These are phyloP conservation scores for Lactifluus echinatus DNA, from an alignment of 768 basidiomycete species.

Conservation along the genomic window DNA sequence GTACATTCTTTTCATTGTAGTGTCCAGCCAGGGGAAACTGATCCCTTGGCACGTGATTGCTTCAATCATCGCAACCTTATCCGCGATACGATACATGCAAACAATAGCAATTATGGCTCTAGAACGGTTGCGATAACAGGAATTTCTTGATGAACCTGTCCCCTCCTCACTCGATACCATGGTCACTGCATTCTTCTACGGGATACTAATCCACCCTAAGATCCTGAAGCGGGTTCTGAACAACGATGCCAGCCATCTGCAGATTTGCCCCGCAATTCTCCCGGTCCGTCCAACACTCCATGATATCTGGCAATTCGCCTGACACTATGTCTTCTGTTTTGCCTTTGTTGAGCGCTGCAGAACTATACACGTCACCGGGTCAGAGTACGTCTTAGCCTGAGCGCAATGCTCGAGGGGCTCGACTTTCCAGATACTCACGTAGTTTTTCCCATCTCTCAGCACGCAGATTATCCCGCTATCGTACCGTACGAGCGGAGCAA, in stretches of 20 bases:
- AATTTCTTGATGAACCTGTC: too few relatives aligned
- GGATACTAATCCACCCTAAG: slow-evolving; percentile 82
- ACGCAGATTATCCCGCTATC: slow-evolving; percentile 78
- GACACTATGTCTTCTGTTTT: too few relatives aligned
- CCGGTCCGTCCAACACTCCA: slow-evolving; percentile 37
- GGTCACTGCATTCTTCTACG: slow-evolving; percentile 72
- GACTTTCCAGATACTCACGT: neutral
- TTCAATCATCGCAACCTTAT: too few relatives aligned
- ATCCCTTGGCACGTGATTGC: too few relatives aligned
- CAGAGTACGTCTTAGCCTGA: slow-evolving; percentile 34
- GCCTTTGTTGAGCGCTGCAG: slow-evolving; percentile 34
- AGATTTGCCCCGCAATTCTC: slow-evolving; percentile 66
- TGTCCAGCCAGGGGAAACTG: too few relatives aligned
- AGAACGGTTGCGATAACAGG: too few relatives aligned
- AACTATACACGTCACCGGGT: slow-evolving; percentile 78
- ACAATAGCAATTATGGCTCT: too few relatives aligned
- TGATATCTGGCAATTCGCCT: neutral
- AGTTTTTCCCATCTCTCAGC: slow-evolving; percentile 32
- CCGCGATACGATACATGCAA: too few relatives aligned
- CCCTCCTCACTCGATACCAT: slow-evolving; percentile 16
- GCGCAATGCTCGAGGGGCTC: neutral
- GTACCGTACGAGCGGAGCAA: slow-evolving; percentile 47
- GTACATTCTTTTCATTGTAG: too few relatives aligned
- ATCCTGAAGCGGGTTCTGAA: slow-evolving; percentile 71
- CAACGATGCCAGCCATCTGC: slow-evolving; percentile 53